Evolutionary conservation across 495 filamentous ascomycete genomes (phyloP).

Genomic region (Penicillium bialowiezense): DNA sequence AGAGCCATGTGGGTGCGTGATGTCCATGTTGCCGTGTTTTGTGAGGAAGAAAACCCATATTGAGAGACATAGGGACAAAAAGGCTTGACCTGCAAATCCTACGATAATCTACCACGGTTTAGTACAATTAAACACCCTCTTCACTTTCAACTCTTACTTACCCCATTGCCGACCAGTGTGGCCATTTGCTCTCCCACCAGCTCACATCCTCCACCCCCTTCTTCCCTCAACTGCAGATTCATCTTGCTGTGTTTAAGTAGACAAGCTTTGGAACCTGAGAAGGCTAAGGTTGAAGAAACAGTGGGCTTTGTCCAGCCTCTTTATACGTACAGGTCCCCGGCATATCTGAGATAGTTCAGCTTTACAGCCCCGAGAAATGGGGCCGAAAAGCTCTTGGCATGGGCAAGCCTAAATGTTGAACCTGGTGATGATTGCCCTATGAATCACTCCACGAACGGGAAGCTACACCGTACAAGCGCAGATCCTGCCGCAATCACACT

Average conservation of each 20-base stretch:
- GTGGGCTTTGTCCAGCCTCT: too few relatives aligned
- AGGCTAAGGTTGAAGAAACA: too few relatives aligned
- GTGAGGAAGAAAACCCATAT: conserved; percentile 43
- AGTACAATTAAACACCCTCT: neutral
- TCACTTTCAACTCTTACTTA: conserved; percentile 16
- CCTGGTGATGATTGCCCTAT: too few relatives aligned
- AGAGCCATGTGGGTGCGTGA: conserved; percentile 25
- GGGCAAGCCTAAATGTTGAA: too few relatives aligned
- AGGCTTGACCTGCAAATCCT: conserved; percentile 30
- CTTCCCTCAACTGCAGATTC: conserved; percentile 16
- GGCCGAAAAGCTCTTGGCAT: too few relatives aligned
- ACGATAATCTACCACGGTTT: conserved; percentile 25
- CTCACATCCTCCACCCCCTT: conserved; percentile 22
- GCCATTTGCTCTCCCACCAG: conserved; percentile 35
- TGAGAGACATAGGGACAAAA: conserved; percentile 26
- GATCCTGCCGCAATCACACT: neutral
- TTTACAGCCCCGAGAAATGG: too few relatives aligned
- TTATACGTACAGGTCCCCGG: too few relatives aligned
- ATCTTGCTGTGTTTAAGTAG: conserved; percentile 2
- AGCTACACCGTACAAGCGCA: too few relatives aligned
- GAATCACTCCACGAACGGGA: too few relatives aligned
- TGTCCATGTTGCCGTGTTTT: conserved; percentile 34
- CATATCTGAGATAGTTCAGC: too few relatives aligned
- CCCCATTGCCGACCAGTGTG: conserved; percentile 33
- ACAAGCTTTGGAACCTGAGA: neutral